phyloP scores from a whole-genome alignment of 1,284 basidiomycete genomes.

The Ceratobasidium sp. region DNA sequence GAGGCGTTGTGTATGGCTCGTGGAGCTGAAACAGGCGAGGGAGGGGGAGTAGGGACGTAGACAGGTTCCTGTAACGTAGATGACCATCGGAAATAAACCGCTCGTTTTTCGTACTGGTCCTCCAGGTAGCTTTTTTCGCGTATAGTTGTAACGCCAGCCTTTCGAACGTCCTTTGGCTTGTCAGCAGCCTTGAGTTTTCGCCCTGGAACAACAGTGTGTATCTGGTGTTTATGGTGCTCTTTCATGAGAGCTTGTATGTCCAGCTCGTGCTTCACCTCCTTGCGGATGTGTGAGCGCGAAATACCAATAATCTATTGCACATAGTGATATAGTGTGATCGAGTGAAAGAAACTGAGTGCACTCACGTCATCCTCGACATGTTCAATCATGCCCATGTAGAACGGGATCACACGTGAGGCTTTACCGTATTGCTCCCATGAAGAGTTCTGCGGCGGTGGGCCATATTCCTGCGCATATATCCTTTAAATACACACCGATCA shows the following conservation, averaged over 20 bases:
- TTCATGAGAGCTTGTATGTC: background rate
- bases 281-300: background rate
- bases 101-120: no score
- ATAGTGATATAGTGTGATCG: background rate
- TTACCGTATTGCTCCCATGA: conserved; percentile 1
- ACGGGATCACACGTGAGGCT: background rate
- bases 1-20: no score
- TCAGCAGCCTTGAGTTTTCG: background rate
- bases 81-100: no score
- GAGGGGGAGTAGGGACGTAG: no score
- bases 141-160: no score
- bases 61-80: no score
- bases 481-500: background rate
- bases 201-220: conserved; percentile 1
- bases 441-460: background rate
- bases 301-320: background rate
- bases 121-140: no score
- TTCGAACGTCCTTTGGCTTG: background rate
- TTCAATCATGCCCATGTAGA: background rate
- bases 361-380: background rate
- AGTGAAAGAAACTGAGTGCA: no score
- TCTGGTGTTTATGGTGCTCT: background rate
- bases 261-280: background rate
- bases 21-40: no score
- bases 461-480: conserved; percentile 1